Evolutionary conservation across 2,329 filamentous ascomycete species (phyloP).

Genomic region (Lasiodiplodia hormozganensis): DNA sequence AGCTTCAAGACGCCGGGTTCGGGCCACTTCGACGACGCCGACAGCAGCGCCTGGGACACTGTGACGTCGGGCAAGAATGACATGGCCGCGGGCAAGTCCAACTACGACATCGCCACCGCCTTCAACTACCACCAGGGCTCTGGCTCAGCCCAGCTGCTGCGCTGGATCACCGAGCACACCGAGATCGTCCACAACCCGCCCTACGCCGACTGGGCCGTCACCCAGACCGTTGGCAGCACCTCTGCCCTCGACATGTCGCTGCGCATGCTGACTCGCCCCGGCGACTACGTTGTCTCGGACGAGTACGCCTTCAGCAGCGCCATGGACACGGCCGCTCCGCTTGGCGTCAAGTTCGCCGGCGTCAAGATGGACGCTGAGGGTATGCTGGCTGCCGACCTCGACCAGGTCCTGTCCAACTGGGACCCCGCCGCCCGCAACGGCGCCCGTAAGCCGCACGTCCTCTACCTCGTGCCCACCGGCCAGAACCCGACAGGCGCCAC

Average conservation of each 20-base stretch:
- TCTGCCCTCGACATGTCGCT: constrained; percentile 83
- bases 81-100: constrained; percentile 67
- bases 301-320: constrained; percentile 89
- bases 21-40: constrained; percentile 74
- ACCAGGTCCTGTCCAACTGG: constrained; percentile 70
- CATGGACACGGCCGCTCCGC: constrained; percentile 68
- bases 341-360: constrained; percentile 67
- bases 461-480: constrained; percentile 79
- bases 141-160: constrained; percentile 84
- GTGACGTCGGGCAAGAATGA: constrained; percentile 84
- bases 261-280: constrained; percentile 78
- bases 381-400: constrained; percentile 66
- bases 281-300: constrained; percentile 83
- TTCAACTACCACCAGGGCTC: constrained; percentile 93
- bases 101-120: constrained; percentile 80
- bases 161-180: constrained; percentile 93
- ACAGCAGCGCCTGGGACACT: constrained; percentile 59
- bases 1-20: constrained; percentile 74
- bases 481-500: constrained; percentile 93
- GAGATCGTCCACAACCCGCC: constrained; percentile 87
- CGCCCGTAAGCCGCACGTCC: constrained; percentile 68
- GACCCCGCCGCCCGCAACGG: constrained; percentile 57
- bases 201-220: constrained; percentile 89
- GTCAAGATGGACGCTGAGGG: constrained; percentile 72
- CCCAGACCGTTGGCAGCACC: constrained; percentile 85